phyloP scores from a whole-genome alignment of 345 rosid genomes.

The Salix suchowensis region DNA sequence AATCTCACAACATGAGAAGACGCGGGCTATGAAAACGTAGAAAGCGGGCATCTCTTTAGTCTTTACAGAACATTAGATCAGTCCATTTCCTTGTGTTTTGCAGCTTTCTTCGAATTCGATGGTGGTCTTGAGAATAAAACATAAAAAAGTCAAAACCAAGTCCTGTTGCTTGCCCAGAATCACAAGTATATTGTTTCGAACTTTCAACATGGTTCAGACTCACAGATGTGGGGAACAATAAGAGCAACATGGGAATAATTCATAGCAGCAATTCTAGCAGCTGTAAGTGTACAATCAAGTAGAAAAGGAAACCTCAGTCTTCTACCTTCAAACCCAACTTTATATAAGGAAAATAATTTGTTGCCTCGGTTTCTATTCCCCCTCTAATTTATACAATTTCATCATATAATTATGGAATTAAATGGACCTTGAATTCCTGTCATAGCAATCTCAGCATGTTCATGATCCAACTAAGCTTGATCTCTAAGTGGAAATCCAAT shows the following conservation, averaged over 20 bases:
- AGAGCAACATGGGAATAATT: background rate
- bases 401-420: conserved; percentile 25
- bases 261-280: conserved; percentile 19
- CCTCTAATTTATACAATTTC: conserved; percentile 39
- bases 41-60: background rate
- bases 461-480: conserved; percentile 1
- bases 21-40: background rate
- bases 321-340: conserved; percentile 31
- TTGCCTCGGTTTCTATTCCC: conserved; percentile 26
- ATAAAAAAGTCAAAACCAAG: background rate
- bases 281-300: conserved; percentile 29
- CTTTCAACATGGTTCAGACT: background rate
- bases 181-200: background rate
- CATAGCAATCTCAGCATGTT: conserved; percentile 5
- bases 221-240: conserved; percentile 1
- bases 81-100: background rate
- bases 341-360: conserved; percentile 11
- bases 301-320: conserved; percentile 19
- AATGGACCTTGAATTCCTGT: conserved; percentile 29
- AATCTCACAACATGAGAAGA: background rate
- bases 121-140: background rate
- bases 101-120: background rate
- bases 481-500: conserved; percentile 1
- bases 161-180: background rate
- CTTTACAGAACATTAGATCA: background rate